These are phyloP conservation scores for Candida broadrunensis DNA, from an alignment of 805 yeast genomes.

Conservation along the genomic window DNA sequence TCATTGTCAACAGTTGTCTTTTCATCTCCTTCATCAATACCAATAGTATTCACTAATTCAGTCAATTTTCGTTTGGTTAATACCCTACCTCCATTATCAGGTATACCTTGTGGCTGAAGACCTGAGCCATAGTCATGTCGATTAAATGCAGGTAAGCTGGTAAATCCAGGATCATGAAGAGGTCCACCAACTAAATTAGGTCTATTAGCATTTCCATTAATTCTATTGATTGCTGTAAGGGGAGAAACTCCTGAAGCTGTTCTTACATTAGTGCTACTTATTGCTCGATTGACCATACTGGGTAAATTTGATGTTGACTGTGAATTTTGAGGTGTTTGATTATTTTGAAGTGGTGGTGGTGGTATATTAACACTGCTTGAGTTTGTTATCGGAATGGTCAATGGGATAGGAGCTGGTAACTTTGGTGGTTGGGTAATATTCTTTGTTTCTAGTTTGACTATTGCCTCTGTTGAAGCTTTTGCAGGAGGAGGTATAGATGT, in stretches of 20 bases:
- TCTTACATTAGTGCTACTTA: not conserved
- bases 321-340: not conserved
- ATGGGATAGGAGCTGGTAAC: too few relatives aligned
- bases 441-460: constrained; percentile 2
- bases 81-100: constrained; percentile 71
- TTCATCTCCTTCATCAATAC: constrained; percentile 85
- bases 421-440: constrained; percentile 3
- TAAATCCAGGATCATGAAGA: constrained; percentile 75
- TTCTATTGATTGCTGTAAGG: not conserved
- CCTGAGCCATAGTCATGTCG: constrained; percentile 37
- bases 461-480: not conserved
- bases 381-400: constrained; percentile 7
- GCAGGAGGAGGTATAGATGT: not conserved
- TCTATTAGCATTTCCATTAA: constrained; percentile 32
- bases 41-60: constrained; percentile 80
- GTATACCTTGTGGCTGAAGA: constrained; percentile 28
- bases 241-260: not conserved
- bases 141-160: constrained; percentile 75
- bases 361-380: too few relatives aligned
- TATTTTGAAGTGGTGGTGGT: too few relatives aligned
- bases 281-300: not conserved
- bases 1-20: constrained; percentile 92
- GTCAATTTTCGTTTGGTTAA: constrained; percentile 84
- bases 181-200: constrained; percentile 55
- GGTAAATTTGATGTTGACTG: not conserved